These are phyloP conservation scores for Tylopilus intermedius DNA, from an alignment of 768 basidiomycete species.

Conservation along the genomic window DNA sequence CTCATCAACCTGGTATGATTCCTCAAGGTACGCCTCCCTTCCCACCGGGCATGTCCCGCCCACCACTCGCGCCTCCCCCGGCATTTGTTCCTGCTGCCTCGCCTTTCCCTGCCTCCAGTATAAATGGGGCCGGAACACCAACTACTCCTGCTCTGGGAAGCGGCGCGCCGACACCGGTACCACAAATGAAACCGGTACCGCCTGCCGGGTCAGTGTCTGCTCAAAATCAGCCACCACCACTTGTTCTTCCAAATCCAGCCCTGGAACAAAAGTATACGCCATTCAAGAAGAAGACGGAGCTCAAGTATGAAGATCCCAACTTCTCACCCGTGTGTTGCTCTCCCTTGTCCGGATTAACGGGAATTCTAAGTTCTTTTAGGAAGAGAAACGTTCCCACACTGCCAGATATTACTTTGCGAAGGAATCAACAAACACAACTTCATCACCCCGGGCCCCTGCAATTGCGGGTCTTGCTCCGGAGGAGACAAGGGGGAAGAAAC, in stretches of 20 bases:
- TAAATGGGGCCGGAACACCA: conserved; percentile 20
- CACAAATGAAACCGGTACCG: conserved; percentile 3
- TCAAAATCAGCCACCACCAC: conserved; percentile 24
- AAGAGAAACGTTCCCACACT: conserved; percentile 68
- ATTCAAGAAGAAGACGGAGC: conserved; percentile 69
- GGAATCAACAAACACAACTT: conserved; percentile 29
- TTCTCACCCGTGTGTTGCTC: conserved; percentile 62
- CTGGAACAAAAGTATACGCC: conserved; percentile 63
- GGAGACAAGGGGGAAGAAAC: conserved; percentile 74
- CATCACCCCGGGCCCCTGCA: conserved; percentile 12
- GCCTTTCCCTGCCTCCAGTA: conserved; percentile 25
- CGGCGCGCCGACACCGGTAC: conserved; percentile 19
- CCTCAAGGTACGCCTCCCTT: conserved; percentile 37
- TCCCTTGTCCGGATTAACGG: background rate
- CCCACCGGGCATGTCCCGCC: conserved; percentile 34
- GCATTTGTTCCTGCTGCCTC: conserved; percentile 34
- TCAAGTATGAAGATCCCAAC: conserved; percentile 74
- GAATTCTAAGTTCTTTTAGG: conserved; percentile 38
- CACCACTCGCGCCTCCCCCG: conserved; percentile 32
- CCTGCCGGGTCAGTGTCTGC: conserved; percentile 22
- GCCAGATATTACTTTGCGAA: conserved; percentile 56
- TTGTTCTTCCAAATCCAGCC: conserved; percentile 51
- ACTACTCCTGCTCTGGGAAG: conserved; percentile 19
- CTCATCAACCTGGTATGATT: conserved; percentile 30
- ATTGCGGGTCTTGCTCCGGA: conserved; percentile 36